Conservation (phyloP, 352 stramenopile genomes). For the Phytophthora fragariae region DNA sequence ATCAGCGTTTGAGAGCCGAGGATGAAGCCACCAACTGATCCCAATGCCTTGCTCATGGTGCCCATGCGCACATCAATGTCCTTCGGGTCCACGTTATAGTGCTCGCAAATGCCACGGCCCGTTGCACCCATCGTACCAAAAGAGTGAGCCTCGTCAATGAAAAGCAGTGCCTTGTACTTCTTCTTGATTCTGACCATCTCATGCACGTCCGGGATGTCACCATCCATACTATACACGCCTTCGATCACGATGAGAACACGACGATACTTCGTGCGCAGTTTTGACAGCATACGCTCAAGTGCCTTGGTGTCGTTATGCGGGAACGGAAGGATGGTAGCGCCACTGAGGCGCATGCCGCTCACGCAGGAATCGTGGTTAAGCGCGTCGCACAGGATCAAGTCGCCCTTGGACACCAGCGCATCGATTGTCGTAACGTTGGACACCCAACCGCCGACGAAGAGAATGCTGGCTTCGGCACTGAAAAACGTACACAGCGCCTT, state of each 20-base stretch:
- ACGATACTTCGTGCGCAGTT: constrained; percentile 76
- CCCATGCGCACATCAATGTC: constrained; percentile 76
- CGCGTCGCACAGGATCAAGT: constrained; percentile 82
- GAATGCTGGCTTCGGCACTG: constrained; percentile 55
- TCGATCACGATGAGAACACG: constrained; percentile 78
- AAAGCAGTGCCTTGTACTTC: constrained; percentile 70
- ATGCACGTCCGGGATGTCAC: constrained; percentile 64
- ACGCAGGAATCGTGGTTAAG: constrained; percentile 88
- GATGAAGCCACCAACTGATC: constrained; percentile 73
- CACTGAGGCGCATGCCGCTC: constrained; percentile 74
- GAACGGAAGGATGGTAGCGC: constrained; percentile 81
- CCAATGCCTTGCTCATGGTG: constrained; percentile 80
- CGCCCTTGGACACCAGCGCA: constrained; percentile 70
- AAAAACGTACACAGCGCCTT: constrained; percentile 73
- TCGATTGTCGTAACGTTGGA: constrained; percentile 85
- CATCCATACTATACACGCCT: constrained; percentile 77
- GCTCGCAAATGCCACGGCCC: constrained; percentile 63
- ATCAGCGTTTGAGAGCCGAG: constrained; percentile 56
- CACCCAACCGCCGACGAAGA: constrained; percentile 82
- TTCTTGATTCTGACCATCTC: constrained; percentile 73
- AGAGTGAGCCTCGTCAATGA: constrained; percentile 72
- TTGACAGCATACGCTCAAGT: constrained; percentile 76
- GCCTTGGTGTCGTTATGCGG: constrained; percentile 80
- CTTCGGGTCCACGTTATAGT: constrained; percentile 50
- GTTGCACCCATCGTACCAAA: constrained; percentile 71